phyloP scores from a whole-genome alignment of 1,284 basidiomycete genomes.

The Fistulina hepatica region DNA sequence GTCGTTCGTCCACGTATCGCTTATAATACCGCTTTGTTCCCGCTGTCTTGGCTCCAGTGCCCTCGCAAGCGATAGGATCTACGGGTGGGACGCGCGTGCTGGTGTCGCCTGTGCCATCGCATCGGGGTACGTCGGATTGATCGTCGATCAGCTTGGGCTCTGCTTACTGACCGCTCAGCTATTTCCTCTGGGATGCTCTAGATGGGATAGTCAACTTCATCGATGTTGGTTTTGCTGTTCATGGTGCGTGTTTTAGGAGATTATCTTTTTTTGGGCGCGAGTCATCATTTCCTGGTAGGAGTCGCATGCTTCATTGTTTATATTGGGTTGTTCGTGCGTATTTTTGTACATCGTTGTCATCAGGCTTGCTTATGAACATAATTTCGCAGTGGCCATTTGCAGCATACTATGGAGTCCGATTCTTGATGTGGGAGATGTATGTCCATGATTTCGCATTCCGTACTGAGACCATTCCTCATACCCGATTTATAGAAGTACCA shows the following conservation, averaged over 20 bases:
- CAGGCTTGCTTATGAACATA: slow-evolving; percentile 8
- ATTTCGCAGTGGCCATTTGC: slow-evolving; percentile 56
- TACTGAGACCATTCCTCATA: slow-evolving; percentile 5
- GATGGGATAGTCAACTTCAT: slow-evolving; percentile 45
- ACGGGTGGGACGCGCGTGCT: slow-evolving; percentile 42
- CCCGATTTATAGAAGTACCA: slow-evolving; percentile 48
- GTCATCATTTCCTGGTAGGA: slow-evolving; percentile 27
- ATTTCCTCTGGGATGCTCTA: slow-evolving; percentile 56
- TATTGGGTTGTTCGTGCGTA: slow-evolving; percentile 47
- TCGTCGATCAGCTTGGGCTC: slow-evolving; percentile 1
- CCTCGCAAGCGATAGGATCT: slow-evolving; percentile 37
- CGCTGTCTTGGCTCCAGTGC: slow-evolving; percentile 30
- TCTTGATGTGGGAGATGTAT: slow-evolving; percentile 66
- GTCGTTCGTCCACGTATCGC: slow-evolving; percentile 41
- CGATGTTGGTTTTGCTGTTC: slow-evolving; percentile 50
- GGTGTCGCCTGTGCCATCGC: slow-evolving; percentile 43
- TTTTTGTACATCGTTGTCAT: not conserved
- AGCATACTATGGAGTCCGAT: slow-evolving; percentile 59
- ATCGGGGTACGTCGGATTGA: slow-evolving; percentile 34
- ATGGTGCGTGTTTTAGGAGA: slow-evolving; percentile 32
- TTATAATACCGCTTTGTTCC: slow-evolving; percentile 39
- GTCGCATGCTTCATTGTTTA: slow-evolving; percentile 50
- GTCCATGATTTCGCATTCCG: slow-evolving; percentile 12
- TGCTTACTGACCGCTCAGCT: slow-evolving; percentile 22
- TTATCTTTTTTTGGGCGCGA: slow-evolving; percentile 2